Percentiles rank a stretch among this genome's conserved stretches.
Conservation (phyloP, 768 basidiomycete genomes). For the Lactifluus rugatus region DNA sequence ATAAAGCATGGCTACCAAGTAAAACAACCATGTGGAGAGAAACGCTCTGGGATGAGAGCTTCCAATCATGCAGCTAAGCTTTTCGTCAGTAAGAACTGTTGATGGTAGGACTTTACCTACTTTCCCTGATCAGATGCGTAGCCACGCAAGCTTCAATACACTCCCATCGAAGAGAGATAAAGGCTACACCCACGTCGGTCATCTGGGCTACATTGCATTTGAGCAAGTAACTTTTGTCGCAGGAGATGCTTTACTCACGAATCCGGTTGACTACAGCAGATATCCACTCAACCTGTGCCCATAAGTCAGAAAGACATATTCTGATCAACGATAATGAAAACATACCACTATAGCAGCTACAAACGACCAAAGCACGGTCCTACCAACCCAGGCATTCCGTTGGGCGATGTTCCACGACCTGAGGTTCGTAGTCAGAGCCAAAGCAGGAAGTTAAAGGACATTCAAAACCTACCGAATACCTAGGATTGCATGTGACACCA, state of each 20-base stretch:
- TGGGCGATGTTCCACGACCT: neutral
- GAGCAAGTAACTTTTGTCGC: neutral
- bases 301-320: neutral
- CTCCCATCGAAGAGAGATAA: neutral
- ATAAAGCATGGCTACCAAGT: neutral
- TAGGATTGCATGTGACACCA: constrained; percentile 57
- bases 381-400: neutral
- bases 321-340: neutral
- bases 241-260: neutral
- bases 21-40: neutral
- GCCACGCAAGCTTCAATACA: neutral
- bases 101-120: neutral
- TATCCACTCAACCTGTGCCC: neutral
- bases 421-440: neutral
- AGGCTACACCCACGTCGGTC: neutral
- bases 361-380: neutral
- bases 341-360: neutral
- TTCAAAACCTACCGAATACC: constrained; percentile 32
- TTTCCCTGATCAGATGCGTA: neutral
- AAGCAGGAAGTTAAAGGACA: neutral
- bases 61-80: neutral
- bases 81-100: neutral
- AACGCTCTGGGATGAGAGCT: neutral
- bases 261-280: neutral
- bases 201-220: neutral